Evolutionary conservation across 495 filamentous ascomycete genomes (phyloP), one percentile per base, ranked within the genome.

Genomic region (Neurospora sp.): DNA sequence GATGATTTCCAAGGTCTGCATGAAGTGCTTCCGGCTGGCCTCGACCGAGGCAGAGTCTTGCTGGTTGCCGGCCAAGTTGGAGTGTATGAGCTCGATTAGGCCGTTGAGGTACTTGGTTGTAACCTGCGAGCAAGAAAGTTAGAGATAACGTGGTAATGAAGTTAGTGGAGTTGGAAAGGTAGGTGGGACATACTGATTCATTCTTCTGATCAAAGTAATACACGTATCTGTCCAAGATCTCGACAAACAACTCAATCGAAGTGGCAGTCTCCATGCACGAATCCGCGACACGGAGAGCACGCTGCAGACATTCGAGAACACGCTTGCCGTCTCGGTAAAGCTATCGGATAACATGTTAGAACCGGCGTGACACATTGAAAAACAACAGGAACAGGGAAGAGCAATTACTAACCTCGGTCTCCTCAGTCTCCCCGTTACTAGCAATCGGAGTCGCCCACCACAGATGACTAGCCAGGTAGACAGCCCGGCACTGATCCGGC

Each of bases 161-260:
- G 4, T 0, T 21, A 19, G 9, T 1, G n/a, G 17, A 6, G 6
- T 39, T 19, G 21, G 1, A 8, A 4, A 28, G 5, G 21, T 34
- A 28, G 36, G 37, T 39, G 40, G 59, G 36, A 81, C 91, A 82
- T 84, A 93, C 95, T 66, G 93, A 95, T 83, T 99, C 96, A 82
- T 99, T 99, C 83, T 97, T 94, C 78, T 98, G 94, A 82, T 99
- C 96, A 83, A 97, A 99, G 82, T 98, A 98, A 81, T 99, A 99
- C 70, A 98, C 96, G 83, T 98, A 99, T 80, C 96, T 89, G 79
- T 98, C 97, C 73, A 99, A 84, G 74, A 99, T 98, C 83, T 99
- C 96, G 69, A 99, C 96, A 78, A 99, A 99, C 48, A 99, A 86
- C 83, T 99, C 96, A 34, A 98, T 94, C 4, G 93, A 97, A 3